Evolutionary conservation across 495 filamentous ascomycete species (phyloP).

Genomic region (Penicillium antarcticum): DNA sequence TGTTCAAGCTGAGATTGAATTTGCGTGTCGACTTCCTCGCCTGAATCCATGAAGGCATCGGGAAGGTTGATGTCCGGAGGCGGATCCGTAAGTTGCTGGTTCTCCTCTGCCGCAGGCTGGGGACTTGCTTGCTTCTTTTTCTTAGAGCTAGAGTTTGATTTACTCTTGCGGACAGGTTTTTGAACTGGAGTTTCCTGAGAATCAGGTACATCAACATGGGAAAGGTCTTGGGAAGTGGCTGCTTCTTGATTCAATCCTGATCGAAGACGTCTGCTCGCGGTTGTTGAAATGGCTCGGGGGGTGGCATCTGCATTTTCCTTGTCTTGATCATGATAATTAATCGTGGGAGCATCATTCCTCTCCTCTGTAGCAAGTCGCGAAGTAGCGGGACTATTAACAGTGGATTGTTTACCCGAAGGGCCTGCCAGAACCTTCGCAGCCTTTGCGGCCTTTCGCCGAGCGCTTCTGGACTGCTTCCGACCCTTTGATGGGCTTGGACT

Average conservation of each 20-base stretch:
- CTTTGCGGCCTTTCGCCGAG: slow-evolving; percentile 13
- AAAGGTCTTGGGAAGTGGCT: slow-evolving; percentile 1
- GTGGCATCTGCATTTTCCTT: slow-evolving; percentile 7
- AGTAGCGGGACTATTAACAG: slow-evolving; percentile 6
- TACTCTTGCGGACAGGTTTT: background rate
- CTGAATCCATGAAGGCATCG: slow-evolving; percentile 24
- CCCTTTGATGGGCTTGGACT: slow-evolving; percentile 24
- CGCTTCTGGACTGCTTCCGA: slow-evolving; percentile 5
- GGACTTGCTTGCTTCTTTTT: background rate
- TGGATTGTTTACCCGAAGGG: slow-evolving; percentile 3
- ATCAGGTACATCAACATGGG: background rate
- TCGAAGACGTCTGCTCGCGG: slow-evolving; percentile 28
- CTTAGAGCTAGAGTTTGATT: background rate
- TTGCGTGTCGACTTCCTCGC: slow-evolving; percentile 43
- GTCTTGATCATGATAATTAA: background rate
- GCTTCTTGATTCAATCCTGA: slow-evolving; percentile 23
- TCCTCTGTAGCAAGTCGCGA: slow-evolving; percentile 6
- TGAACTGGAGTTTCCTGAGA: slow-evolving; percentile 1
- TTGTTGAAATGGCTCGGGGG: slow-evolving; percentile 11
- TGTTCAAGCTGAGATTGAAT: slow-evolving; percentile 44
- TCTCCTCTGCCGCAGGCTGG: background rate
- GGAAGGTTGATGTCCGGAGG: background rate
- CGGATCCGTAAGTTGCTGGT: background rate
- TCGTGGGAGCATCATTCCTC: background rate
- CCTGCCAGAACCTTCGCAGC: slow-evolving; percentile 11